Base-by-base conservation (phyloP, 805 yeast genomes). In the Saccharomyces kudriavzevii region DNA sequence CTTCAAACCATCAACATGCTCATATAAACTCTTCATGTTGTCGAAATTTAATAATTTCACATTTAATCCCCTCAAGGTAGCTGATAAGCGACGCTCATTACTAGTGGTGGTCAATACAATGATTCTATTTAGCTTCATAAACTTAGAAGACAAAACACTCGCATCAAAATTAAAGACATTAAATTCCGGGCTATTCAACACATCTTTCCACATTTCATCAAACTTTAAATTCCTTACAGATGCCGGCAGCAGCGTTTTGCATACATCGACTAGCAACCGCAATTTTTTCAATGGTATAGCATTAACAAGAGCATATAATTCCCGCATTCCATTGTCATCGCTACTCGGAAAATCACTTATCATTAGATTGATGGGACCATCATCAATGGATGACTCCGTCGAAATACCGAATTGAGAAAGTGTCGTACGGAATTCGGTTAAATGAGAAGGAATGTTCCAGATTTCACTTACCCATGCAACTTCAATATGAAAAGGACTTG, bases 401-500 rank as follows among this genome's bases (percentile, higher is more conserved):
- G 43, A 17, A 9, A 35, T 35, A 35, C 43, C 43, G 10, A 17
- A 35, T 17, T 17, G 11, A 9, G 43, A 35, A 17, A 35, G 43
- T 6, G 22, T 17, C 5, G 24, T 17, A 3, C 22, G 5, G 11
- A 35, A 35, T 35, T 35, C 24, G 6, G 43, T 10, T 11, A 35
- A 35, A 17, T n/a, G 24, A 20, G 43, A 17, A 8, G 59, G 62
- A 20, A 62, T 46, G 25, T 57, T 57, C 61, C 63, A 60, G 10
- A 55, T 46, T n/a, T 43, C 48, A n/a, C 49, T 48, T 35, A 50
- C 40, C 62, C 61, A 56, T n/a, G 30, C 40, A 1, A 61, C 5
- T 9, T 48, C 49, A 6, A 59, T 58, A 20, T 28, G 48, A 11
- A 60, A 45, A 10, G 70, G 70, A 22, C 53, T 56, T n/a, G 65